Conservation (phyloP, 2,329 filamentous ascomycete genomes). For the Botrytis fragariae region DNA sequence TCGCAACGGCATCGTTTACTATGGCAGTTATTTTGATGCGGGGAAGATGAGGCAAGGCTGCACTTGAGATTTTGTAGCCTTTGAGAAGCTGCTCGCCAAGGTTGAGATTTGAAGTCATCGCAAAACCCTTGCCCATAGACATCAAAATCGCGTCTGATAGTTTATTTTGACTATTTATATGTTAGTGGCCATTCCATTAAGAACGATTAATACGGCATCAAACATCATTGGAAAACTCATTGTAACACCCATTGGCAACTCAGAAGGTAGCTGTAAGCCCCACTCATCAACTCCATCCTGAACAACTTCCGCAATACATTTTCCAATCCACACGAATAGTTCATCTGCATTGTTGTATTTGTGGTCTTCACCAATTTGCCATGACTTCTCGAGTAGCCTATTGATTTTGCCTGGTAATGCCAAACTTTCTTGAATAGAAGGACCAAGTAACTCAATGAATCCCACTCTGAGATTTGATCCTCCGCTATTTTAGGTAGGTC, state of each 20-base stretch:
- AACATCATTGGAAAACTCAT: constrained; percentile 68
- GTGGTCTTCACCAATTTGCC: constrained; percentile 71
- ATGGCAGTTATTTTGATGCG: constrained; percentile 71
- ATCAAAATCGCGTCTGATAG: constrained; percentile 62
- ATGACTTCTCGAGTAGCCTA: constrained; percentile 64
- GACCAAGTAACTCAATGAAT: constrained; percentile 60
- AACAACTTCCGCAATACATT: constrained; percentile 72
- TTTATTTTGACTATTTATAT: constrained; percentile 48
- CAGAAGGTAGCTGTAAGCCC: constrained; percentile 40
- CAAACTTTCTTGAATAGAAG: constrained; percentile 3
- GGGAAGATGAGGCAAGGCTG: constrained; percentile 51
- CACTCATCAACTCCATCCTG: constrained; percentile 51
- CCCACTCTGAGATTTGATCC: constrained; percentile 68
- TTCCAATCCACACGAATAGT: constrained; percentile 78
- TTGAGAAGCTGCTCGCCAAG: constrained; percentile 57
- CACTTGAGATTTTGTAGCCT: constrained; percentile 51
- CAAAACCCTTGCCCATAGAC: constrained; percentile 70
- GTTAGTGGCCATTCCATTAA: constrained; percentile 19
- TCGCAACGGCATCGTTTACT: constrained; percentile 78
- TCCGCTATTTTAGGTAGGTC: constrained; percentile 49
- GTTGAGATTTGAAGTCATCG: constrained; percentile 58
- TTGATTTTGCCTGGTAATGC: constrained; percentile 27
- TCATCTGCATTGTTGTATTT: constrained; percentile 73
- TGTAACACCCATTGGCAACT: constrained; percentile 64
- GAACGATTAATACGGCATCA: constrained; percentile 16